Base-by-base conservation (phyloP, 2,329 filamentous ascomycete species). In the Phaeomoniella chlamydospora region DNA sequence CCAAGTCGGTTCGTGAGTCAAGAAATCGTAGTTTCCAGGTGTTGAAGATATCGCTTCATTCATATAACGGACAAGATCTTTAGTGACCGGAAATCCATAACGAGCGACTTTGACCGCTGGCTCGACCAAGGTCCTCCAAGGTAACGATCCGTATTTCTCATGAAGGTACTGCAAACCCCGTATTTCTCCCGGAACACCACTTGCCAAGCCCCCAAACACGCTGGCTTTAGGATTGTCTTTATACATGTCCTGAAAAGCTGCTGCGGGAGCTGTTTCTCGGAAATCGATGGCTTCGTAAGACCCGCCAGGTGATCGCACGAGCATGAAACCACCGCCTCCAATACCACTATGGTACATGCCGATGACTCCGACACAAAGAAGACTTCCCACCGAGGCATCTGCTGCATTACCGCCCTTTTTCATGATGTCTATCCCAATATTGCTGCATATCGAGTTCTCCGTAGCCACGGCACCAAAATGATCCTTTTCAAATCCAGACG, bases 311-410 rank as follows among this genome's bases (percentile, higher is more conserved):
- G 74, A 68, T 33, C 83, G 76, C 4, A 94, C 72, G 4, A 94
- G 66, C 69, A 86, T 81, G 58, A 96, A 96, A 2, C 88, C 88
- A 29, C 88, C 88, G 4, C 88, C 88, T 14, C 83, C 87, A 40
- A 94, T 80, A 12, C 88, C 87, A 29, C 60, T 66, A 53, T 87
- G 81, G 46, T 84, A 82, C 74, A 82, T 82, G 38, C 67, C 78
- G 31, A 81, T 68, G 4, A 82, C 77, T 4, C 82, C 82, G 26
- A 86, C 71, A 43, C 82, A 88, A 35, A 87, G 70, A 5, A 75
- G 74, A 0, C 80, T 81, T 18, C 75, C 80, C 14, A 87, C 75
- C 42, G 84, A 58, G 33, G 81, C 78, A 57, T 88, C 82, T 1
- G 78, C 80, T 10, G 82, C 81, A 57, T 83, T 85, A 4, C 82